Percentiles rank a stretch among this genome's conserved stretches.
These are phyloP conservation scores for Onygena corvina DNA, from an alignment of 2,329 filamentous ascomycete genomes.

Conservation along the genomic window DNA sequence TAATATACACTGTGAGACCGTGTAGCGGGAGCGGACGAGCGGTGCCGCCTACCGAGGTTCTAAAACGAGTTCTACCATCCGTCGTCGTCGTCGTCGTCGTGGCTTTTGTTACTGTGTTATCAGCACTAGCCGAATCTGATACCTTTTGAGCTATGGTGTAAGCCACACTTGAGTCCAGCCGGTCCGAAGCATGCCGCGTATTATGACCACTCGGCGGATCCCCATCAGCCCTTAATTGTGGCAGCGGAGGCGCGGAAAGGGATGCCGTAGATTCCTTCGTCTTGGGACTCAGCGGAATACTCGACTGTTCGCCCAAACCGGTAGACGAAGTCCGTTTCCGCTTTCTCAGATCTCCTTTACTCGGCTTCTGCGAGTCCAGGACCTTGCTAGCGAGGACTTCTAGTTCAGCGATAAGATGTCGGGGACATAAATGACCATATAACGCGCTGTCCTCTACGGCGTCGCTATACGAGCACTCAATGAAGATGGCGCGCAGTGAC, in stretches of 20 bases:
- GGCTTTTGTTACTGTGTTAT: not conserved
- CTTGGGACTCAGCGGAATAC: constrained; percentile 11
- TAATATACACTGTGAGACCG: constrained; percentile 71
- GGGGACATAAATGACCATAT: constrained; percentile 79
- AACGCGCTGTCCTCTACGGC: constrained; percentile 62
- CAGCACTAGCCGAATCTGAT: not conserved
- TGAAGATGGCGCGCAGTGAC: constrained; percentile 67
- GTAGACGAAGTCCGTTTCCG: constrained; percentile 28
- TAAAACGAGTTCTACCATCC: not conserved
- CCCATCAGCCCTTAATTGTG: not conserved
- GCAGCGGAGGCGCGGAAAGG: not conserved
- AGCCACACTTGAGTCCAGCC: not conserved
- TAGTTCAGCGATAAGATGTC: constrained; percentile 71
- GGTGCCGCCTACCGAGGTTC: not conserved
- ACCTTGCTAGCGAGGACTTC: constrained; percentile 59
- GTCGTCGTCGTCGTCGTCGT: not conserved
- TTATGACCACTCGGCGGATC: not conserved
- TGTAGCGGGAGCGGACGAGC: constrained; percentile 41
- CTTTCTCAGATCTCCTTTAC: constrained; percentile 25
- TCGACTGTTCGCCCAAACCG: not conserved
- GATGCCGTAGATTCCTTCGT: not conserved
- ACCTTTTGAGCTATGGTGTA: not conserved
- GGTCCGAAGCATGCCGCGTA: not conserved
- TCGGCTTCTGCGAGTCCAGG: constrained; percentile 36
- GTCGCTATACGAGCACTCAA: constrained; percentile 91